These are phyloP conservation scores for Piromyces sp. DNA, from an alignment of 192 early-diverging fungal species.

Conservation along the genomic window DNA sequence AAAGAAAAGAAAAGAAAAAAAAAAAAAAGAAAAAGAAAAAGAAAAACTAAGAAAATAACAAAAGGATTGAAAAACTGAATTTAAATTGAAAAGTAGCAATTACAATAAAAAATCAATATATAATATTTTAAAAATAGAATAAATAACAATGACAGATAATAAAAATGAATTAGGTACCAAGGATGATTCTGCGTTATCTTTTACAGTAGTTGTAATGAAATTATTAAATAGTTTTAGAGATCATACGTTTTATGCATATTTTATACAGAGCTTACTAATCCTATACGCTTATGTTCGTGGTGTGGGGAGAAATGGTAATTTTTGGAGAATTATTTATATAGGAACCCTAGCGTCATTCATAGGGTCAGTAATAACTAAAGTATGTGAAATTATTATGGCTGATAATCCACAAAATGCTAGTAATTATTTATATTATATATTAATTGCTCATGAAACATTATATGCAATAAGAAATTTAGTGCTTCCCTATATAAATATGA, in stretches of 20 bases:
- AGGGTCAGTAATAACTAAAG: background rate
- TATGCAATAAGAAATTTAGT: background rate
- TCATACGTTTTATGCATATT: background rate
- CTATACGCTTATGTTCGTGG: background rate
- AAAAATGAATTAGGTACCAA: too few relatives aligned
- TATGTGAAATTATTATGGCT: background rate
- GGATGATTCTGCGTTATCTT: too few relatives aligned
- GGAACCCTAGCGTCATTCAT: background rate
- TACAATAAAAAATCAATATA: too few relatives aligned
- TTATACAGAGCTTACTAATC: background rate
- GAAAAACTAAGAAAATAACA: too few relatives aligned
- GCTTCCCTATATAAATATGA: background rate
- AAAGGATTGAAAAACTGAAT: too few relatives aligned
- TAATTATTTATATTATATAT: too few relatives aligned
- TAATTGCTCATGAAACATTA: background rate
- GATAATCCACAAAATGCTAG: background rate
- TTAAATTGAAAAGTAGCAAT: too few relatives aligned
- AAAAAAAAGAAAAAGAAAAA: too few relatives aligned
- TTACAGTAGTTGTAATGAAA: too few relatives aligned
- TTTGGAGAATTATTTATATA: background rate
- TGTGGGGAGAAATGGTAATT: background rate
- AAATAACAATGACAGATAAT: too few relatives aligned
- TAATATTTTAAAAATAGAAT: too few relatives aligned
- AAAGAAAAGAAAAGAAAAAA: too few relatives aligned
- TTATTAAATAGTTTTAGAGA: background rate